A percentile compares a stretch with the other conserved stretches of the same genome.
phyloP scores from a whole-genome alignment of 768 basidiomycete genomes.

The Cystobasidiopsis lactophilus region DNA sequence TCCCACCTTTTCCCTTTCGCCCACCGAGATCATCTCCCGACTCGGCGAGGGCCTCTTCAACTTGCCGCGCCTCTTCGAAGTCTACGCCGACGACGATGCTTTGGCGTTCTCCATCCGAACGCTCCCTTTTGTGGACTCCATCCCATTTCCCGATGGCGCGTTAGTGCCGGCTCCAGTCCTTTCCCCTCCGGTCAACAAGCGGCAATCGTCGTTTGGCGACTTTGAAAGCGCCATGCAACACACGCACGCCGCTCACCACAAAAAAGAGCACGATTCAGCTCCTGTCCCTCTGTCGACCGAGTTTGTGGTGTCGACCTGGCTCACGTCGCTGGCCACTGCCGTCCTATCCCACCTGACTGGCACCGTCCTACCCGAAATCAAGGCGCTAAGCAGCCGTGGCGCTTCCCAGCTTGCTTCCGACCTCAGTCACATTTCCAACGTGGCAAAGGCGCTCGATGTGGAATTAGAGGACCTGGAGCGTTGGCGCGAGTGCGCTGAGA shows the following conservation, averaged over 20 bases:
- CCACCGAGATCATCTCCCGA: slow-evolving; percentile 64
- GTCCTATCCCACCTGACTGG: slow-evolving; percentile 51
- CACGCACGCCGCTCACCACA: no score
- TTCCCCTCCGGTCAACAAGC: background rate
- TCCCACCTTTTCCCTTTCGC: slow-evolving; percentile 80
- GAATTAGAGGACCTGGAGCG: slow-evolving; percentile 48
- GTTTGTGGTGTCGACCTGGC: slow-evolving; percentile 70
- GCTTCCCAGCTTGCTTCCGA: slow-evolving; percentile 69
- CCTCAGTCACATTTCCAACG: slow-evolving; percentile 70
- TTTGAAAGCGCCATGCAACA: background rate
- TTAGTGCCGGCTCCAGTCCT: background rate
- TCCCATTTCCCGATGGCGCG: slow-evolving; percentile 21
- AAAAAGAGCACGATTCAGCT: background rate
- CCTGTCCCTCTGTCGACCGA: slow-evolving; percentile 38
- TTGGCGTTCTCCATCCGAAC: slow-evolving; percentile 69
- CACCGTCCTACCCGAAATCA: slow-evolving; percentile 47
- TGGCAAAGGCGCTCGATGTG: slow-evolving; percentile 72
- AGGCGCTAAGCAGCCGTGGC: slow-evolving; percentile 38
- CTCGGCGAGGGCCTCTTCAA: slow-evolving; percentile 87
- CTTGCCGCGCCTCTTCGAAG: slow-evolving; percentile 77
- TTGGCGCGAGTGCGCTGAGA: slow-evolving; percentile 52
- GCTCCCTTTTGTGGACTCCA: slow-evolving; percentile 44
- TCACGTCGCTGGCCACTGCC: slow-evolving; percentile 65
- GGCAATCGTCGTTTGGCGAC: background rate
- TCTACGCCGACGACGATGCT: slow-evolving; percentile 68